Conservation (phyloP, 768 basidiomycete species). For the Hydnomerulius pinastri region DNA sequence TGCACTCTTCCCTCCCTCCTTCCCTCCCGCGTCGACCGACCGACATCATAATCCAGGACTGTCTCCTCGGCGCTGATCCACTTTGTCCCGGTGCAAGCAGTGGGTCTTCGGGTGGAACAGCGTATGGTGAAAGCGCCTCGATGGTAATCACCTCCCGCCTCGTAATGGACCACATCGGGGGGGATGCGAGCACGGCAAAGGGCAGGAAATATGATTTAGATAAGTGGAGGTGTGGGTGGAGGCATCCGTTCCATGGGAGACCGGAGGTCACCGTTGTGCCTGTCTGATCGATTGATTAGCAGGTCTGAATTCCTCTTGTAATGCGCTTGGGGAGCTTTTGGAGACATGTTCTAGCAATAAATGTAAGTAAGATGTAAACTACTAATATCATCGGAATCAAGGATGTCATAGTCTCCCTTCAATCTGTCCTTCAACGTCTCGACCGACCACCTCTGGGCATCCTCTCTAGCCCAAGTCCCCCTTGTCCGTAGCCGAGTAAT, state of each 20-base stretch:
- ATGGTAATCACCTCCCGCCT: conserved; percentile 44
- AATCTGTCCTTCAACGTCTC: too few relatives aligned
- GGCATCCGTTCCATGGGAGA: conserved; percentile 45
- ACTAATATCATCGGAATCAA: too few relatives aligned
- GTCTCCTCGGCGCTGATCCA: conserved; percentile 40
- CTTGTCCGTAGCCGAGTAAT: too few relatives aligned
- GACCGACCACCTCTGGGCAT: too few relatives aligned
- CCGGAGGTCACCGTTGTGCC: conserved; percentile 38
- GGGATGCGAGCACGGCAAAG: conserved; percentile 35
- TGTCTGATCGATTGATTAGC: too few relatives aligned
- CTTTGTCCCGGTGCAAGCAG: conserved; percentile 36
- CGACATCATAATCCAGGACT: conserved; percentile 45
- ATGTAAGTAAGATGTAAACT: too few relatives aligned
- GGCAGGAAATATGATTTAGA: conserved; percentile 32
- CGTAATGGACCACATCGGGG: conserved; percentile 46
- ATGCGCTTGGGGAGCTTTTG: too few relatives aligned
- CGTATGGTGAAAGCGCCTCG: conserved; percentile 22
- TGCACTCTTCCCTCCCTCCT: conserved; percentile 26
- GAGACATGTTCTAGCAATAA: too few relatives aligned
- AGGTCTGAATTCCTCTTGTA: too few relatives aligned
- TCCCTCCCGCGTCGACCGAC: conserved; percentile 34
- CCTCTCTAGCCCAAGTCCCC: too few relatives aligned
- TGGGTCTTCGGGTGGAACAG: not conserved
- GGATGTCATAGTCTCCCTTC: too few relatives aligned
- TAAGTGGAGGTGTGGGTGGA: conserved; percentile 48